Evolutionary conservation across 148 eudicot genomes (phyloP).

Genomic region (Vaccinium macrocarpon): DNA sequence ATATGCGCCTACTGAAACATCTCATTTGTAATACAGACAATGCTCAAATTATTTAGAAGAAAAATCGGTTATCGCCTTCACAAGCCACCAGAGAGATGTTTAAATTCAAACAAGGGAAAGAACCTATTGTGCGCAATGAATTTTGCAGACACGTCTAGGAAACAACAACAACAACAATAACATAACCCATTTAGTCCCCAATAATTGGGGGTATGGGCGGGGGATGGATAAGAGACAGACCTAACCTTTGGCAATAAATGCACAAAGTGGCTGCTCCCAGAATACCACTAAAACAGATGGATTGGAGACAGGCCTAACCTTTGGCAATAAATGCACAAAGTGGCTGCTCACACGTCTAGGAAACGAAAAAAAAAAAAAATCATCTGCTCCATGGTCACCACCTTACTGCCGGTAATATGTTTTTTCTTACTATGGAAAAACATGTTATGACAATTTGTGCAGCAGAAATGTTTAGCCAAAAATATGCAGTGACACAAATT

Average conservation of each 20-base stretch:
- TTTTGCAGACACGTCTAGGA: background rate
- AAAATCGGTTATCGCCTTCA: background rate
- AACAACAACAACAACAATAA: too few relatives aligned
- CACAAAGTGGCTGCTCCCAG: too few relatives aligned
- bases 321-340: too few relatives aligned
- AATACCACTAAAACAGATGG: too few relatives aligned
- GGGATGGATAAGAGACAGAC: too few relatives aligned
- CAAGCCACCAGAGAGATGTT: background rate
- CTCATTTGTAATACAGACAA: background rate
- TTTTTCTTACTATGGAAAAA: background rate
- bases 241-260: too few relatives aligned
- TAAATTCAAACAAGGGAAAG: background rate
- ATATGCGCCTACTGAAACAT: background rate
- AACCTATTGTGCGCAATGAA: background rate
- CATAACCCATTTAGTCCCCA: too few relatives aligned
- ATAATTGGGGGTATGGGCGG: too few relatives aligned
- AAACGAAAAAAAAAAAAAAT: slow-evolving; percentile 8
- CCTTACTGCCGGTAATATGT: background rate
- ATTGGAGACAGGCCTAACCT: too few relatives aligned
- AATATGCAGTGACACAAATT: background rate
- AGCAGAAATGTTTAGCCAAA: background rate
- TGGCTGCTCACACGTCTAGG: too few relatives aligned
- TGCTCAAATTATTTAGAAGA: background rate
- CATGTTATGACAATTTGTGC: background rate
- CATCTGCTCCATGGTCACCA: slow-evolving; percentile 1